Evolutionary conservation across 106 monocot species (phyloP), one percentile per base, ranked within the genome.

Genomic region (Allium sativum): DNA sequence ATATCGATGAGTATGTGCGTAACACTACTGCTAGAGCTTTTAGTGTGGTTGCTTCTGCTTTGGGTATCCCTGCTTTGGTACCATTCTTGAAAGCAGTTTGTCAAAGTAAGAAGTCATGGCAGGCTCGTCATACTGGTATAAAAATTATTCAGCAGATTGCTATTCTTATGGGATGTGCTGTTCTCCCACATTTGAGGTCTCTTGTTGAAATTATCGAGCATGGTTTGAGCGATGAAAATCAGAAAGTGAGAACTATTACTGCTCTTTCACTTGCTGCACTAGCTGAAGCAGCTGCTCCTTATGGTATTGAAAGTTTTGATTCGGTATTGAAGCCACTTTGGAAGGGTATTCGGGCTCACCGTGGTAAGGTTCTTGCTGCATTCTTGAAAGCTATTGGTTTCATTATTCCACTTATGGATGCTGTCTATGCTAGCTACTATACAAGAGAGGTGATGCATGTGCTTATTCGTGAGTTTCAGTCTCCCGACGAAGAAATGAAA

Each of bases 41-140:
- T 72, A 95, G 95, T 76, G 95, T 95, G 55, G 95, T 95, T 56
- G 95, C 95, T 56, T 95, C 95, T 58, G 95, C 90, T 46, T 69
- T 95, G 55, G 95, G 95, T n/a, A 95, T 95, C 52, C 95, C 95
- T 72, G 90, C 95, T 40, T 81, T 95, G 5, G 73, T 95, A 58
- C 95, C 95, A 8, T 95, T 95, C 41, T 54, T 95, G 65, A 95
- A 95, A 52, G 95, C 95, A 70, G 95, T 95, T 69, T 95, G 95
- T 74, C 95, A 95, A 73, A 95, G 95, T 78, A 95, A 95, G 78
- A 95, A 95, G 74, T 90, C 90, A 3, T 95, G 95, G 95, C 95
- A 95, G 65, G 95, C 95, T 44, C 65, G 95, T 61, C 95, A 95
- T 46, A 95, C 95, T 21, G 95, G 95, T 70, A 95, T 95, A 13